A percentile compares a stretch with the other conserved stretches of the same genome.
phyloP scores from a whole-genome alignment of 2,329 filamentous ascomycete species.

The Stachybotrys echinatus region DNA sequence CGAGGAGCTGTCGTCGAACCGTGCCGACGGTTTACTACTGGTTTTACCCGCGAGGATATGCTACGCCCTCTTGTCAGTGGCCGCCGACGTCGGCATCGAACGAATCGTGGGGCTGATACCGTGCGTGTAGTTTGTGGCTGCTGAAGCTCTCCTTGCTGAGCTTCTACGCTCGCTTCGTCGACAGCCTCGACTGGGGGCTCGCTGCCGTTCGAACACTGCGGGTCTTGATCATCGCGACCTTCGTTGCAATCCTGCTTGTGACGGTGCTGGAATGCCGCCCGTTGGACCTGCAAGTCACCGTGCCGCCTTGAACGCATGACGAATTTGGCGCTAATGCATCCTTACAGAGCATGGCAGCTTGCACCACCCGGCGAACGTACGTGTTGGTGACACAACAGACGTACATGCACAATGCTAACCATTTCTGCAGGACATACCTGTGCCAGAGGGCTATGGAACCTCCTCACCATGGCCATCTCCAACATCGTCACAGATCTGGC shows the following conservation, averaged over 20 bases:
- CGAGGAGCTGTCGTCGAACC: slow-evolving; percentile 10
- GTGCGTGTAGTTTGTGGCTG: slow-evolving; percentile 17
- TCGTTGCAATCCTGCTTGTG: slow-evolving; percentile 18
- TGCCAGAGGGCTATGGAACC: slow-evolving; percentile 17
- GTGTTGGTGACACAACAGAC: no score
- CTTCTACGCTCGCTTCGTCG: slow-evolving; percentile 24
- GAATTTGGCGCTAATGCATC: not conserved
- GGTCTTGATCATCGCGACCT: slow-evolving; percentile 20
- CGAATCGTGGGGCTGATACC: no score
- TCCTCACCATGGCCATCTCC: slow-evolving; percentile 21
- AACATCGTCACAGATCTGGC: slow-evolving; percentile 22
- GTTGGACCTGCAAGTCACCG: slow-evolving; percentile 11
- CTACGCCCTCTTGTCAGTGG: slow-evolving; percentile 21
- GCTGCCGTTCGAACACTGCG: slow-evolving; percentile 13
- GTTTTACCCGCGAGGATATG: slow-evolving; percentile 20
- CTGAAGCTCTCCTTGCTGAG: slow-evolving; percentile 21
- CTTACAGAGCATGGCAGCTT: slow-evolving; percentile 11
- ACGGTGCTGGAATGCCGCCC: slow-evolving; percentile 21
- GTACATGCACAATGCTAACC: not conserved
- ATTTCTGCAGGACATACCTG: slow-evolving; percentile 8
- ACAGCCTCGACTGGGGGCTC: slow-evolving; percentile 15
- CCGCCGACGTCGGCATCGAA: not conserved
- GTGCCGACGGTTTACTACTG: slow-evolving; percentile 18
- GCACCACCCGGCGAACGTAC: not conserved
- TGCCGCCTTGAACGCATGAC: not conserved